These are phyloP conservation scores for Berberis vulgaris DNA, from an alignment of 164 flowering plant species.

Conservation along the genomic window DNA sequence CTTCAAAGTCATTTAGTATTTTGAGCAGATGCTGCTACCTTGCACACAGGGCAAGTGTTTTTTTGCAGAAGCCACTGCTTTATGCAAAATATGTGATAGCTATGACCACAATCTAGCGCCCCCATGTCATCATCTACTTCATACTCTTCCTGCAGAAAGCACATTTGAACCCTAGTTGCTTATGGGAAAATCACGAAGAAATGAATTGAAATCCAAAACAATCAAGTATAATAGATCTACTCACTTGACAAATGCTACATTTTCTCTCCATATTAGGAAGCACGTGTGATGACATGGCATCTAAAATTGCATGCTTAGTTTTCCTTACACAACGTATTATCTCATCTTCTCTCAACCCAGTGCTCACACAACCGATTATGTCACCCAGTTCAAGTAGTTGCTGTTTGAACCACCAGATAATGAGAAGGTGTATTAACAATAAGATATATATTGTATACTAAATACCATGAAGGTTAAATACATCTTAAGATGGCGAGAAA, in stretches of 20 bases:
- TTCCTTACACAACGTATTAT: conserved; percentile 42
- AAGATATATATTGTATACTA: no score
- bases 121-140: conserved; percentile 36
- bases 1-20: no score
- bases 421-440: background rate
- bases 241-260: conserved; percentile 72
- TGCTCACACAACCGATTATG: conserved; percentile 56
- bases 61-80: conserved; percentile 48
- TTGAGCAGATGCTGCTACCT: conserved; percentile 23
- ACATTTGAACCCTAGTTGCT: background rate
- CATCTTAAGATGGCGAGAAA: background rate
- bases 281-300: conserved; percentile 21
- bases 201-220: no score
- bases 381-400: conserved; percentile 68
- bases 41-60: conserved; percentile 50
- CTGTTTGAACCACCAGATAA: conserved; percentile 21
- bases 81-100: conserved; percentile 36
- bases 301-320: conserved; percentile 29
- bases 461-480: background rate
- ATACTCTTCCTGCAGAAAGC: conserved; percentile 28
- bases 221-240: background rate
- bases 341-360: conserved; percentile 62
- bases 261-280: conserved; percentile 27
- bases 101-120: conserved; percentile 39
- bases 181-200: background rate